Percentiles rank a stretch among this genome's conserved stretches.
These are phyloP conservation scores for Osmozyma mogii DNA, from an alignment of 805 yeast genomes.

Conservation along the genomic window DNA sequence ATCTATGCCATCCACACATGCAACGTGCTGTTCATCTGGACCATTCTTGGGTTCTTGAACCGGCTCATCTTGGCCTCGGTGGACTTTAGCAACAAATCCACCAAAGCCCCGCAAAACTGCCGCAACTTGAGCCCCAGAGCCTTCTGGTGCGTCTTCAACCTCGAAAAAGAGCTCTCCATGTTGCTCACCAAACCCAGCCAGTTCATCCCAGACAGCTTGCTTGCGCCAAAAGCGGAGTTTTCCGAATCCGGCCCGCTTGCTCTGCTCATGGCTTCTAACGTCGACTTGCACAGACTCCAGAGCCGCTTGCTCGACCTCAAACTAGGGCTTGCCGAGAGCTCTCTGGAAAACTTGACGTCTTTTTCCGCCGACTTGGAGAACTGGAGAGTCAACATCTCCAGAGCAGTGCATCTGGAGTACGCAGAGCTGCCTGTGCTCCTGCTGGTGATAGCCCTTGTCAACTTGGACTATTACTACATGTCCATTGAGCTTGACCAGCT, in stretches of 20 bases:
- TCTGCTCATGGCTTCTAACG: constrained; percentile 16
- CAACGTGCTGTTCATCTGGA: constrained; percentile 25
- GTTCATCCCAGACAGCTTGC: constrained; percentile 19
- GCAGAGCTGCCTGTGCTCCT: constrained; percentile 21
- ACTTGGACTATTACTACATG: constrained; percentile 32
- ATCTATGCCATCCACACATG: constrained; percentile 23
- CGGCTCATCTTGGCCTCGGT: constrained; percentile 14
- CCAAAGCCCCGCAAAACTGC: too few relatives aligned
- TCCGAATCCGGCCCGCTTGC: constrained; percentile 12
- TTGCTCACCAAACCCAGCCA: constrained; percentile 28
- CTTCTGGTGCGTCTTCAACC: constrained; percentile 31
- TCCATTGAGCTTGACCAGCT: constrained; percentile 34
- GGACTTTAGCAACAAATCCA: constrained; percentile 8
- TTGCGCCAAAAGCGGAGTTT: constrained; percentile 12
- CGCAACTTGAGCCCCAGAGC: constrained; percentile 12
- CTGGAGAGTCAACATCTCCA: constrained; percentile 28
- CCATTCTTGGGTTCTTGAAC: constrained; percentile 26
- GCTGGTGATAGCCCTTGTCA: constrained; percentile 25
- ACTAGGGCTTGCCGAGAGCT: constrained; percentile 6
- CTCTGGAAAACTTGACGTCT: constrained; percentile 7
- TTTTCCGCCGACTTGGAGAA: constrained; percentile 27
- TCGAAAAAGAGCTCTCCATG: constrained; percentile 33
- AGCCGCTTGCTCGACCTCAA: too few relatives aligned
- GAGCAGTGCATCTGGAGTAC: constrained; percentile 19
- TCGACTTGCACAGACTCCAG: constrained; percentile 19